These are phyloP conservation scores for Juglanconis sp. DNA, from an alignment of 2,329 filamentous ascomycete genomes.

Conservation along the genomic window DNA sequence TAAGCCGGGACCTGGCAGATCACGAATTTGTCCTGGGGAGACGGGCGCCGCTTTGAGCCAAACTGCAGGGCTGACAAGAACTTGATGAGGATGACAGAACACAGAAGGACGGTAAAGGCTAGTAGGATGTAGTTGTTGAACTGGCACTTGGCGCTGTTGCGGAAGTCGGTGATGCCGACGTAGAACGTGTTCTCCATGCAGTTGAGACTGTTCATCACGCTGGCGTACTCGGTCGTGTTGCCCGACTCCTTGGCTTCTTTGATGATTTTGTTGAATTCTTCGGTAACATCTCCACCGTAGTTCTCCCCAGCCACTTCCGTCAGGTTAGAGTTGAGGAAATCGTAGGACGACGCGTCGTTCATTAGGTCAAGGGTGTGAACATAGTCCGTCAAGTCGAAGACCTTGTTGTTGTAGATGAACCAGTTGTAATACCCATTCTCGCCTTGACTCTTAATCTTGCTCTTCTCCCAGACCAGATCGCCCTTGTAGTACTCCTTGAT, in stretches of 20 bases:
- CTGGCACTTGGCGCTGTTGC: conserved; percentile 70
- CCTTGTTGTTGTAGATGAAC: conserved; percentile 70
- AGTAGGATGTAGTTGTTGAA: conserved; percentile 90
- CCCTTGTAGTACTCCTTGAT: conserved; percentile 89
- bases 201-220: conserved; percentile 64
- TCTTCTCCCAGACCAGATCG: conserved; percentile 68
- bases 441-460: conserved; percentile 62
- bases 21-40: conserved; percentile 95
- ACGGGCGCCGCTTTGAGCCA: conserved; percentile 82
- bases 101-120: conserved; percentile 81
- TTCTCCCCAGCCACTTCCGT: conserved; percentile 68
- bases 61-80: conserved; percentile 93
- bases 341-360: conserved; percentile 54
- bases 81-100: conserved; percentile 76
- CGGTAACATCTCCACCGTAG: conserved; percentile 75
- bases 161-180: conserved; percentile 80
- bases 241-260: conserved; percentile 35
- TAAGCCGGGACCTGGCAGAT: conserved; percentile 98
- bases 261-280: conserved; percentile 56
- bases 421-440: conserved; percentile 67
- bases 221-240: conserved; percentile 49
- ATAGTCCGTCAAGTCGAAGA: conserved; percentile 93
- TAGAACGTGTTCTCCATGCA: conserved; percentile 86
- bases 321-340: conserved; percentile 70
- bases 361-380: conserved; percentile 68